Evolutionary conservation across 805 yeast species (phyloP).

Genomic region (Blastobotrys mokoenaii): DNA sequence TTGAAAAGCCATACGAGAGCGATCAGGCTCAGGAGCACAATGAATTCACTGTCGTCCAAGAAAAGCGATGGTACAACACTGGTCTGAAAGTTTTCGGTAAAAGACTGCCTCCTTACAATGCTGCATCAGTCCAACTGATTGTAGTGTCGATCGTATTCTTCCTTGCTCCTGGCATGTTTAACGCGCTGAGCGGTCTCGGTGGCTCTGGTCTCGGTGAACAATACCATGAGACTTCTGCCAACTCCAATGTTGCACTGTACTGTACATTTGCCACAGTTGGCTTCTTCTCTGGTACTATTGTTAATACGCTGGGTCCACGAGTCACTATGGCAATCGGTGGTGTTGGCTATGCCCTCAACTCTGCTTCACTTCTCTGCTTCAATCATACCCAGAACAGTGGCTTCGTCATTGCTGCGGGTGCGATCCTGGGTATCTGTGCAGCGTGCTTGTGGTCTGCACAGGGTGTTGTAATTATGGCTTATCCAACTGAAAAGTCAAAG

Average conservation of each 20-base stretch:
- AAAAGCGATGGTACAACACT: conserved; percentile 19
- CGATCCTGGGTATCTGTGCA: conserved; percentile 49
- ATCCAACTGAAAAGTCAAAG: conserved; percentile 45
- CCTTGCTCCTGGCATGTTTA: conserved; percentile 47
- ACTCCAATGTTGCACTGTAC: conserved; percentile 46
- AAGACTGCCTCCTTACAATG: conserved; percentile 32
- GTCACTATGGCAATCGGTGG: conserved; percentile 38
- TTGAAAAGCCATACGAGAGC: too few relatives aligned
- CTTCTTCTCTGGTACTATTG: conserved; percentile 47
- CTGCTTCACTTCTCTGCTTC: conserved; percentile 37
- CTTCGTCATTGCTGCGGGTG: conserved; percentile 48
- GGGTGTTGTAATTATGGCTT: conserved; percentile 49
- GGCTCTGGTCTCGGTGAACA: conserved; percentile 32
- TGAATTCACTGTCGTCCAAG: neutral
- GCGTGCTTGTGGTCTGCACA: conserved; percentile 52
- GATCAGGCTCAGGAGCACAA: neutral
- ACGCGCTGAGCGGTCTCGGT: conserved; percentile 44
- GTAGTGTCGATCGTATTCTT: conserved; percentile 40
- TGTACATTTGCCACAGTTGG: conserved; percentile 50
- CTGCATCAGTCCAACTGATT: conserved; percentile 36
- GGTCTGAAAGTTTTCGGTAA: conserved; percentile 18
- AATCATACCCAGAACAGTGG: conserved; percentile 40
- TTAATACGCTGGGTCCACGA: conserved; percentile 42
- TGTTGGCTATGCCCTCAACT: conserved; percentile 38
- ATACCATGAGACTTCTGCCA: conserved; percentile 38